Base-by-base conservation (phyloP, 2,329 filamentous ascomycete genomes). In the Xylaria sp. region DNA sequence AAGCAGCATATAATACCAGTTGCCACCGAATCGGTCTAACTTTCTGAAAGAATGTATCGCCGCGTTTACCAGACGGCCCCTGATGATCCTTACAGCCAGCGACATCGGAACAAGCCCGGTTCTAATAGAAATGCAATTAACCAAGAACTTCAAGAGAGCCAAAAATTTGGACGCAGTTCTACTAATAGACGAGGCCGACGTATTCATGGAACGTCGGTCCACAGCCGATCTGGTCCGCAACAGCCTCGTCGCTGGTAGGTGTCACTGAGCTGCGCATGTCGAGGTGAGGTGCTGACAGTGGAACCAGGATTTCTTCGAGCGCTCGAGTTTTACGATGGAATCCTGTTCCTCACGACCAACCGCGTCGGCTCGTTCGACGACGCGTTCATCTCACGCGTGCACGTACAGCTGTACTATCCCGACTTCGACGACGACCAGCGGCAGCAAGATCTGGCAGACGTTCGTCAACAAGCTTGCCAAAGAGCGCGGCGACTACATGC, bases 121-220 rank as follows among this genome's bases (percentile, higher is more conserved):
- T 3, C 11, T 11, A 3, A 42, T 60, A n/a, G 59, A 65, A 40
- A 5, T 25, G 7, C 57, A 64, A n/a, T 45, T 65, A 2, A 62
- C 43, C 1, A 53, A 53, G 25, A 33, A 64, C 3, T 71, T 74
- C 53, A 66, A 67, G 46, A 19, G 35, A 2, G 72, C 70, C 0
- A 66, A 62, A 8, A 64, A 52, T 17, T 75, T 71, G 72, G 69
- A 65, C 14, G 72, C 72, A 1, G 57, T 73, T 14, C 55, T 78
- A 0, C 65, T 78, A 0, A 65, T 78, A 0, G 75, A 78, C 35
- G 75, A 78, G 63, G 75, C 74, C 5, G 76, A 78, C 63, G 69
- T 78, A 1, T 78, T 74, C 59, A 67, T 79, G 11, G 75, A 78
- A 61, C 69, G 71, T 2, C 70, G 77, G 3, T 57, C 66, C 5